phyloP scores from a whole-genome alignment of 495 filamentous ascomycete species.

The Rhypophila decipiens region DNA sequence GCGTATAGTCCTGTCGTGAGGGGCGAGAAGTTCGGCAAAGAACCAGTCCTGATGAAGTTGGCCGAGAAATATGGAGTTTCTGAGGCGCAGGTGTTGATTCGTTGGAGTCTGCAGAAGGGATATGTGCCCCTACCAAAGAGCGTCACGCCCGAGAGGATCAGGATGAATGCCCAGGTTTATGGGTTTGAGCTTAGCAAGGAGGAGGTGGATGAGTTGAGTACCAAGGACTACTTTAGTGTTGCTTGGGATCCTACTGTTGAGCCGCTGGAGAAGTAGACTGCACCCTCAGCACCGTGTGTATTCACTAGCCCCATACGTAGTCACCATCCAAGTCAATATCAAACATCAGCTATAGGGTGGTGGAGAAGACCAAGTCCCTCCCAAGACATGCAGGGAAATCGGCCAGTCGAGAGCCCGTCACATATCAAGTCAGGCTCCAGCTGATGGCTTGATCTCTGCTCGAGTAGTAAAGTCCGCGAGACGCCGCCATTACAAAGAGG shows the following conservation, averaged over 20 bases:
- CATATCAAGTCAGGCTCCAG: too few relatives aligned
- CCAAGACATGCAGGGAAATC: too few relatives aligned
- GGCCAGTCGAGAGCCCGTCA: too few relatives aligned
- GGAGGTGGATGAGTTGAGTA: slow-evolving; percentile 51
- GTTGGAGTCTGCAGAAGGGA: slow-evolving; percentile 84
- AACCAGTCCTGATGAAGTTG: slow-evolving; percentile 53
- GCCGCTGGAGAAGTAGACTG: slow-evolving; percentile 5
- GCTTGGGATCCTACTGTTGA: slow-evolving; percentile 60
- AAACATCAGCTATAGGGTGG: too few relatives aligned
- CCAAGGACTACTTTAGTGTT: slow-evolving; percentile 54
- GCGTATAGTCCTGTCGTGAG: slow-evolving; percentile 77
- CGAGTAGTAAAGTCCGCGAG: too few relatives aligned
- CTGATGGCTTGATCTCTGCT: too few relatives aligned
- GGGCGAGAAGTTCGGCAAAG: slow-evolving; percentile 57
- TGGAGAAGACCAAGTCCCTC: too few relatives aligned
- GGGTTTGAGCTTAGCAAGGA: slow-evolving; percentile 69
- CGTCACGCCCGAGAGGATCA: slow-evolving; percentile 58
- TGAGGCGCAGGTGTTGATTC: slow-evolving; percentile 69
- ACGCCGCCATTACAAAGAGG: too few relatives aligned
- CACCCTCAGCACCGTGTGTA: too few relatives aligned
- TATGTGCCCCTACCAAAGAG: slow-evolving; percentile 73
- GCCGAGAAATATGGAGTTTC: slow-evolving; percentile 66
- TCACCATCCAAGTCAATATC: too few relatives aligned
- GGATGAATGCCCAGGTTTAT: slow-evolving; percentile 70
- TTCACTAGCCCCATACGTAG: too few relatives aligned